A percentile compares a stretch with the other conserved stretches of the same genome.
These are phyloP conservation scores for Gracilaria caudata DNA, from an alignment of 23 red algal species.

Conservation along the genomic window DNA sequence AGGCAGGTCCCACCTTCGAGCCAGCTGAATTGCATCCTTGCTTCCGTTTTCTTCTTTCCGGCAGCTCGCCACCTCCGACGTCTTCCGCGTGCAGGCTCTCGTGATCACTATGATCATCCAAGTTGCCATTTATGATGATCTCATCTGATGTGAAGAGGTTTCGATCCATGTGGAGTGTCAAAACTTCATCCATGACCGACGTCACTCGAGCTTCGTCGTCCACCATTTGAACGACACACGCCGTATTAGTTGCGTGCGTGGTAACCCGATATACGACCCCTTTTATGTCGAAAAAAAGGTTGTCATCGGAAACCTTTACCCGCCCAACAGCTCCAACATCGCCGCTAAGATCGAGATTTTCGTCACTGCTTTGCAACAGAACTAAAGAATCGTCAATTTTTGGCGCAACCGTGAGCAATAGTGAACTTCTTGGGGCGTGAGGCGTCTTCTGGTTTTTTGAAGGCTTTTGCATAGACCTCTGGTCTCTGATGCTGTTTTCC, in stretches of 20 bases:
- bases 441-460: neutral
- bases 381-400: constrained; percentile 64
- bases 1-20: neutral
- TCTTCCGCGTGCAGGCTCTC: neutral
- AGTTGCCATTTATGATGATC: constrained; percentile 44
- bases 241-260: constrained; percentile 28
- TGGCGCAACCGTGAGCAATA: constrained; percentile 34
- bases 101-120: constrained; percentile 29
- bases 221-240: constrained; percentile 60
- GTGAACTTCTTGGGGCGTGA: constrained; percentile 24
- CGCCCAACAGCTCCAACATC: constrained; percentile 75
- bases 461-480: neutral
- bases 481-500: neutral
- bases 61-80: neutral
- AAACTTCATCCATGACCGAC: constrained; percentile 56
- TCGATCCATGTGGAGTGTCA: constrained; percentile 32
- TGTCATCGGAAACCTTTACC: constrained; percentile 47
- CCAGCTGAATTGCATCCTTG: neutral
- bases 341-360: constrained; percentile 60
- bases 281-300: constrained; percentile 70
- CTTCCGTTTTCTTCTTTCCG: neutral
- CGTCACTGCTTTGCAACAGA: constrained; percentile 52
- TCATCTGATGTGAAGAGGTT: constrained; percentile 57
- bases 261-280: constrained; percentile 49
- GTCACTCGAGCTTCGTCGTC: constrained; percentile 75